phyloP scores from a whole-genome alignment of 2,329 filamentous ascomycete genomes.

The Lachnellula hyalina region DNA sequence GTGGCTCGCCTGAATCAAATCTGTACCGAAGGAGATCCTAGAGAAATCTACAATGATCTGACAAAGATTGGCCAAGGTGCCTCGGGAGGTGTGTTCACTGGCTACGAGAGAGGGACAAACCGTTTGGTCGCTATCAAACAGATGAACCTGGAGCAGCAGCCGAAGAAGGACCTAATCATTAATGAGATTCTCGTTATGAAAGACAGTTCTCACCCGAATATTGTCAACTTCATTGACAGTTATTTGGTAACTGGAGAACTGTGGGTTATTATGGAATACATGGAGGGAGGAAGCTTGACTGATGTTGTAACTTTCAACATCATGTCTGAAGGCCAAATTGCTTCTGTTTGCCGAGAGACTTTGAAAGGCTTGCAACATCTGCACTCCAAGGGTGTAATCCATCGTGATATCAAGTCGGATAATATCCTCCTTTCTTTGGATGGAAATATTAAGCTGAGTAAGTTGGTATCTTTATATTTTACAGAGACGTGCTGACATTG shows the following conservation, averaged over 20 bases:
- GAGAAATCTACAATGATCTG: conserved; percentile 77
- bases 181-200: conserved; percentile 99
- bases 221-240: conserved; percentile 99
- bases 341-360: conserved; percentile 90
- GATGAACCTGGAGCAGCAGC: conserved; percentile 98
- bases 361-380: conserved; percentile 88
- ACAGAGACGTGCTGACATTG: conserved; percentile 29
- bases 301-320: conserved; percentile 99
- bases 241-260: conserved; percentile 85
- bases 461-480: conserved; percentile 33
- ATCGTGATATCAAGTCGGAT: conserved; percentile 98
- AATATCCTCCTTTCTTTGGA: conserved; percentile 93
- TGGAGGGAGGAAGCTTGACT: conserved; percentile 96
- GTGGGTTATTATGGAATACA: conserved; percentile 99
- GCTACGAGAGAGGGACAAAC: conserved; percentile 78
- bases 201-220: conserved; percentile 95
- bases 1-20: conserved; percentile 79
- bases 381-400: conserved; percentile 96
- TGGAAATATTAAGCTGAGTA: conserved; percentile 96
- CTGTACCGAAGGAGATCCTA: conserved; percentile 84
- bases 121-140: conserved; percentile 96
- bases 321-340: conserved; percentile 97
- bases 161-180: conserved; percentile 98
- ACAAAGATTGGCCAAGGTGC: conserved; percentile 97
- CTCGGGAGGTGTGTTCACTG: conserved; percentile 91